Percentiles rank a stretch among this genome's conserved stretches.
Evolutionary conservation across 2,329 filamentous ascomycete genomes (phyloP).

Genomic region (Cladophialophora chaetospira): DNA sequence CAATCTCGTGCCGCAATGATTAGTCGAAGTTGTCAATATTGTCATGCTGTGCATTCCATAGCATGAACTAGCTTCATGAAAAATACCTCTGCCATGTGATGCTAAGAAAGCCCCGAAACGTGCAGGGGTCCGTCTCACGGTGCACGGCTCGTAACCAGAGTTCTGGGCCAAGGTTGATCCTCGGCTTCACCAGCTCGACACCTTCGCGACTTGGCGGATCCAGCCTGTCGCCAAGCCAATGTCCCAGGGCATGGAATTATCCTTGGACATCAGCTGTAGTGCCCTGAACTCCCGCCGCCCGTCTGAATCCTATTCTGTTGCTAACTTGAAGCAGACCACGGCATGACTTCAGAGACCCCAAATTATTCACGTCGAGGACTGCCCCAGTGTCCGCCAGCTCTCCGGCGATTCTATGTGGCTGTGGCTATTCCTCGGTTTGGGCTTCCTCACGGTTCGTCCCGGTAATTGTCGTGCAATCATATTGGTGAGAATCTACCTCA

Average conservation of each 20-base stretch:
- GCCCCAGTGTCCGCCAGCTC: neutral
- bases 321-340: neutral
- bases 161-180: neutral
- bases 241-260: neutral
- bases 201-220: neutral
- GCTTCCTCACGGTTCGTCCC: neutral
- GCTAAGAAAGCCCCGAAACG: neutral
- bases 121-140: neutral
- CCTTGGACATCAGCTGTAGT: no score
- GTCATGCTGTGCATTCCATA: neutral
- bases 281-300: no score
- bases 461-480: neutral
- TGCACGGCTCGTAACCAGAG: constrained; percentile 1
- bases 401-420: neutral
- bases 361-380: neutral
- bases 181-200: neutral
- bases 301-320: no score
- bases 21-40: neutral
- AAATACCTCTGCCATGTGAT: neutral
- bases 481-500: constrained; percentile 1
- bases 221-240: neutral
- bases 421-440: constrained; percentile 1
- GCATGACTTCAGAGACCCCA: neutral
- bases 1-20: neutral
- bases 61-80: neutral